Evolutionary conservation across 108 stramenopile genomes (phyloP), one percentile per base, ranked within the genome.

Genomic region (Pseudonitzschia multiseries): DNA sequence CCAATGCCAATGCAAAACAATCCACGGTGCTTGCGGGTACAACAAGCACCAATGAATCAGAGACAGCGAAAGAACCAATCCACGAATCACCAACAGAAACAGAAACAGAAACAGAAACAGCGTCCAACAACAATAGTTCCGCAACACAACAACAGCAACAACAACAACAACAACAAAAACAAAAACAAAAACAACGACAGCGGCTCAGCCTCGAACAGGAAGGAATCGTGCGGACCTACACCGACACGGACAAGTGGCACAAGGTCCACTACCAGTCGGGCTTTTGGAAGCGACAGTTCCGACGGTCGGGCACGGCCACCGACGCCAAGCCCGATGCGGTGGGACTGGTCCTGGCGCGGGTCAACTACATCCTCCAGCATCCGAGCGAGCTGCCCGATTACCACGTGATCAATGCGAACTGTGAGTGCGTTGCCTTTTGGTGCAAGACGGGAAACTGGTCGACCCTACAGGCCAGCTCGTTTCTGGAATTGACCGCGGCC

Each of bases 341-440:
- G 22, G 75, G 71, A 13, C 32, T 78, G 67, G 79, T 83, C 0
- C 59, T 83, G 61, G 79, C 75, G 0, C 50, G 83, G 27, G 79
- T 77, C 40, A 79, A 83, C 61, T 85, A 83, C 69, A 71, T 80
- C 41, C n/a, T 79, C 41, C 57, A 61, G 65, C 31, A 79, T 46
- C 79, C 79, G 4, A 57, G 70, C 1, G 56, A 80, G 54, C 68
- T 91, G 24, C 85, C 90, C 0, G 83, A 85, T 1, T 91, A 93
- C 75, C 86, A 89, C 57, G 80, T 86, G 29, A 54, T 93, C 41
- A 70, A 90, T 41, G 81, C 88, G 17, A 93, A 93, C 66, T 88
- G 85, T 51, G 93, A 93, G 73, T 93, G 93, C 46, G 87, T 93
- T 27, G 93, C 93, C 13, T 86, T 93, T 27, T 93, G 87, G 87